phyloP scores from a whole-genome alignment of 192 early-diverging fungal genomes.

The Helicostylum pulchrum region DNA sequence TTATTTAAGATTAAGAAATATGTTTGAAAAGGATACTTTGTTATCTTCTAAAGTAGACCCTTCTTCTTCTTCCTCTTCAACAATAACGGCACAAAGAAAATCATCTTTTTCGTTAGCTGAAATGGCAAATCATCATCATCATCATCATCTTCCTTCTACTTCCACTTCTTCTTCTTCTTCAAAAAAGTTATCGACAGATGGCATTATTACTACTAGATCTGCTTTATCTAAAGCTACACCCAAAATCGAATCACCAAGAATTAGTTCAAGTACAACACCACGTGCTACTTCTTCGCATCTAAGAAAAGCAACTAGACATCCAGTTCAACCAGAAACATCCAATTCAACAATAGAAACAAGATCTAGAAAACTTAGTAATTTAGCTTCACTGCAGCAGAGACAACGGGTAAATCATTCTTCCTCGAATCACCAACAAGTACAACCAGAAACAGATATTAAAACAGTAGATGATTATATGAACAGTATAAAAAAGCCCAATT shows the following conservation, averaged over 20 bases:
- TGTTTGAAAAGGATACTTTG: background rate
- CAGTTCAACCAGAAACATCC: background rate
- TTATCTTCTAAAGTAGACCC: background rate
- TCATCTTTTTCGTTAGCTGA: constrained; percentile 8
- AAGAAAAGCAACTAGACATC: background rate
- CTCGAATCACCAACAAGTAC: background rate
- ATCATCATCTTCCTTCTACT: background rate
- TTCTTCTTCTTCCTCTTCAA: background rate
- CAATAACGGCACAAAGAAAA: background rate
- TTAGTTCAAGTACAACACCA: constrained; percentile 14
- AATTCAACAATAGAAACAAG: constrained; percentile 1
- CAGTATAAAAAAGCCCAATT: constrained; percentile 1
- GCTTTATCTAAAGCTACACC: constrained; percentile 11
- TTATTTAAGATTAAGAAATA: constrained; percentile 7
- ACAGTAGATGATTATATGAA: constrained; percentile 6
- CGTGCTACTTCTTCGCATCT: background rate
- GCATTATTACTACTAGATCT: background rate
- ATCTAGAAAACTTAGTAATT: constrained; percentile 2
- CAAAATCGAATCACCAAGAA: constrained; percentile 13
- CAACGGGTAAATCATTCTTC: background rate
- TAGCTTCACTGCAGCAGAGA: background rate
- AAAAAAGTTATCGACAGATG: background rate
- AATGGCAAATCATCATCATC: background rate
- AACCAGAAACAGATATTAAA: background rate
- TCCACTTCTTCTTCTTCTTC: background rate